Conservation (phyloP, 1,284 basidiomycete genomes). For the Cutaneotrichosporon sp. region DNA sequence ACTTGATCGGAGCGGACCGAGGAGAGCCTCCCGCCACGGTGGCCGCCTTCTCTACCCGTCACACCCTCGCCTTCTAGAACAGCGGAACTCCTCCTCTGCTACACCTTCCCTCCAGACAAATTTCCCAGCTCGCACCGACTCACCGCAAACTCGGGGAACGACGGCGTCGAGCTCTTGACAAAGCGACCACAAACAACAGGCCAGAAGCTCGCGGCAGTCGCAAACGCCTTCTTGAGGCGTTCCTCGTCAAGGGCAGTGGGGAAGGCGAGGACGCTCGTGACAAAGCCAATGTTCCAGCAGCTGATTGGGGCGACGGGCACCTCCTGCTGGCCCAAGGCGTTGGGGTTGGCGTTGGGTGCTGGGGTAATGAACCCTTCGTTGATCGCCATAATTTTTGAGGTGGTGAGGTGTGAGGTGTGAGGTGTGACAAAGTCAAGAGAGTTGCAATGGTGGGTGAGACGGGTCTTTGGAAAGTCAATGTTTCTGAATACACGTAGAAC, state of each 20-base stretch:
- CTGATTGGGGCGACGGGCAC: slow-evolving; percentile 29
- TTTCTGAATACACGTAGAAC: background rate
- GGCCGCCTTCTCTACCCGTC: background rate
- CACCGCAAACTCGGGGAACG: slow-evolving; percentile 25
- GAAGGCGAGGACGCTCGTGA: slow-evolving; percentile 29
- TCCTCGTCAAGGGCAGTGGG: slow-evolving; percentile 27
- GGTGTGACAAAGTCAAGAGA: background rate
- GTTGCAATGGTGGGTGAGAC: background rate
- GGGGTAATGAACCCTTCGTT: slow-evolving; percentile 23
- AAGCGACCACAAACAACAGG: slow-evolving; percentile 29
- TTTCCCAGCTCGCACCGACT: slow-evolving; percentile 6
- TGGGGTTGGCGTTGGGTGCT: slow-evolving; percentile 24
- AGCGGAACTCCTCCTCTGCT: too few species aligned
- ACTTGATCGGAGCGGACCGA: background rate
- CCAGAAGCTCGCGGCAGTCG: slow-evolving; percentile 26
- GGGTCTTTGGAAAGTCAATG: background rate
- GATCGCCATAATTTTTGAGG: slow-evolving; percentile 17
- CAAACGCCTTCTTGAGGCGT: slow-evolving; percentile 28
- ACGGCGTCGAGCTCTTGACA: slow-evolving; percentile 20
- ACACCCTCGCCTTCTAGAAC: background rate
- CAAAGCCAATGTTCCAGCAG: slow-evolving; percentile 28
- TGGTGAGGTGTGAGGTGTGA: background rate
- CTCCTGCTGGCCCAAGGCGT: slow-evolving; percentile 17
- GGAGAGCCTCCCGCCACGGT: too few species aligned
- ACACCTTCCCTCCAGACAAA: background rate